Evolutionary conservation across 805 yeast genomes (phyloP).

Genomic region (Candida chauliodis): DNA sequence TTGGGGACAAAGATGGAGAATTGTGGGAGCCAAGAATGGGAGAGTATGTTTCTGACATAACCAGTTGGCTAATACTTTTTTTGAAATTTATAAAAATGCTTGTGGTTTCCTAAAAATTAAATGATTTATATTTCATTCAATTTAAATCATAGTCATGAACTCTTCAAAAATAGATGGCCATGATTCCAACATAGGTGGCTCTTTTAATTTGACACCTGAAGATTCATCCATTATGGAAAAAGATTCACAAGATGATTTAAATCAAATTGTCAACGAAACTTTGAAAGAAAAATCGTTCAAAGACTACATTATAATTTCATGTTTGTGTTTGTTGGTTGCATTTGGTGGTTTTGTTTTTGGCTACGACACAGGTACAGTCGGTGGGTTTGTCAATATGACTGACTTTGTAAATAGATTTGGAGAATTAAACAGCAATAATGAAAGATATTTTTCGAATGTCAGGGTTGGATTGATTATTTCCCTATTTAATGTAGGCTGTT

Average conservation of each 20-base stretch:
- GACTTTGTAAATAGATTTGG: constrained; percentile 56
- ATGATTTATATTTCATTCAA: no score
- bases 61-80: no score
- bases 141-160: constrained; percentile 1
- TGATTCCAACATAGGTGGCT: constrained; percentile 18
- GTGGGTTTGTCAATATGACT: constrained; percentile 66
- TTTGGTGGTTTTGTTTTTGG: constrained; percentile 79
- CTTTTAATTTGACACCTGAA: constrained; percentile 27
- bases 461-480: constrained; percentile 53
- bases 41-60: no score
- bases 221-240: constrained; percentile 23
- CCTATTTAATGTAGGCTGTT: constrained; percentile 67
- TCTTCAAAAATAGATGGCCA: background rate
- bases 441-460: constrained; percentile 37
- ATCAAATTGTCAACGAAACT: constrained; percentile 2
- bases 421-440: constrained; percentile 36
- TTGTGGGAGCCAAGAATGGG: no score
- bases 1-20: no score
- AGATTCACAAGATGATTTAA: constrained; percentile 15
- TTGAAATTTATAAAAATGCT: constrained; percentile 5
- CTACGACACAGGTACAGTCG: constrained; percentile 76
- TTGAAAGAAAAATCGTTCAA: constrained; percentile 25
- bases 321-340: constrained; percentile 55
- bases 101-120: background rate
- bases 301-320: constrained; percentile 31